Percentiles rank a stretch among this genome's conserved stretches.
Conservation (phyloP, 2,329 filamentous ascomycete species). For the Cytospora mali region DNA sequence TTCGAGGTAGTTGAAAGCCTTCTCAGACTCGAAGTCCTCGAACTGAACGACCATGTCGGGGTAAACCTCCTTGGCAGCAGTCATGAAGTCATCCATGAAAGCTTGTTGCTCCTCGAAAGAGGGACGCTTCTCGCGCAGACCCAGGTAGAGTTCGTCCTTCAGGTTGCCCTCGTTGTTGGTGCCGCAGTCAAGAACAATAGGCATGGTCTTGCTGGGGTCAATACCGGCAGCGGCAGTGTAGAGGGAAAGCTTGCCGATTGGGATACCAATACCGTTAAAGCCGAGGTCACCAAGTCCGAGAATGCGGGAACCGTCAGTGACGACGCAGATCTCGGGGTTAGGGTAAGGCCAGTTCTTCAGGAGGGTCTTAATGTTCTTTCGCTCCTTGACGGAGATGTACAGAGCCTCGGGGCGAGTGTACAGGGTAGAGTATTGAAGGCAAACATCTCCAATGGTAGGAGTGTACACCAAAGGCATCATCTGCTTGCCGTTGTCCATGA, state of each 20-base stretch:
- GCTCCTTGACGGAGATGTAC: slow-evolving; percentile 95
- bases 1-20: slow-evolving; percentile 89
- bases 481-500: slow-evolving; percentile 76
- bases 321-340: slow-evolving; percentile 91
- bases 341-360: slow-evolving; percentile 90
- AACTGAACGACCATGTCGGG: slow-evolving; percentile 80
- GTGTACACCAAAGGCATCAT: slow-evolving; percentile 86
- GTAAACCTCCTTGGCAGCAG: slow-evolving; percentile 75
- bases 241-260: slow-evolving; percentile 90
- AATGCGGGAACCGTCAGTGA: slow-evolving; percentile 93
- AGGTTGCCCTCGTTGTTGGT: slow-evolving; percentile 69
- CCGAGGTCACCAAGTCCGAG: slow-evolving; percentile 92
- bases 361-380: slow-evolving; percentile 84
- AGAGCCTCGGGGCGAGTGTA: slow-evolving; percentile 94
- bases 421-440: slow-evolving; percentile 91
- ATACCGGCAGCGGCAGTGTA: slow-evolving; percentile 97
- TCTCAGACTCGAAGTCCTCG: slow-evolving; percentile 92
- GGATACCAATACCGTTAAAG: slow-evolving; percentile 96
- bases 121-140: slow-evolving; percentile 81
- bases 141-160: slow-evolving; percentile 80
- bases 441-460: slow-evolving; percentile 92
- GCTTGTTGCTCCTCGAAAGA: slow-evolving; percentile 77
- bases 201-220: slow-evolving; percentile 80
- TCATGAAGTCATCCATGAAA: slow-evolving; percentile 98
- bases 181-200: slow-evolving; percentile 68